These are phyloP conservation scores for Hyparrhenia diplandra DNA, from an alignment of 176 grass and related monocot species.

Conservation along the genomic window DNA sequence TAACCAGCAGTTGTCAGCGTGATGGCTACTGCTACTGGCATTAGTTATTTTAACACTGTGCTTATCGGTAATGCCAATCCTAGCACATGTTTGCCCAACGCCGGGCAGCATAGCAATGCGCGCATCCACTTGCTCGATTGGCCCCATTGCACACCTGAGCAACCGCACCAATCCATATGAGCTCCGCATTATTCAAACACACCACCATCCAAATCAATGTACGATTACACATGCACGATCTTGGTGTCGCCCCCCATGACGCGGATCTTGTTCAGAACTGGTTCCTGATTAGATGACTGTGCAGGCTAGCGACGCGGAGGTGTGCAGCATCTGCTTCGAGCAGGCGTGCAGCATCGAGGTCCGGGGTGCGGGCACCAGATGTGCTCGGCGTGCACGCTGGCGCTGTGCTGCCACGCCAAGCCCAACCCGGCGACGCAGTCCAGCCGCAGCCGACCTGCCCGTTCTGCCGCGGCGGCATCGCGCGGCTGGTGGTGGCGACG, in stretches of 20 bases:
- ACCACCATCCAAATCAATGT: neutral
- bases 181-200: constrained; percentile 15
- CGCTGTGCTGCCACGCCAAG: constrained; percentile 94
- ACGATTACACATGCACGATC: constrained; percentile 7
- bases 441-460: constrained; percentile 71
- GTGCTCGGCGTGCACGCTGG: constrained; percentile 87
- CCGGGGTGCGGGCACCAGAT: constrained; percentile 92
- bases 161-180: constrained; percentile 33
- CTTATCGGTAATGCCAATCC: constrained; percentile 39
- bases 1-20: constrained; percentile 4
- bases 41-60: constrained; percentile 15
- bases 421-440: constrained; percentile 55
- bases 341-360: constrained; percentile 87
- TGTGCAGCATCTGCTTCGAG: constrained; percentile 97
- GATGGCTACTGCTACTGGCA: constrained; percentile 1
- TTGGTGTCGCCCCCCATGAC: neutral
- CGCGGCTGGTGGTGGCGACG: constrained; percentile 66
- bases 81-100: constrained; percentile 31
- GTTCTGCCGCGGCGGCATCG: constrained; percentile 86
- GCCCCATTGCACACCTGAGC: constrained; percentile 21
- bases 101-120: neutral
- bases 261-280: constrained; percentile 19
- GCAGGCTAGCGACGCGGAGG: constrained; percentile 60
- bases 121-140: constrained; percentile 18
- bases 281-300: neutral